Percentiles rank a stretch among this genome's conserved stretches.
Evolutionary conservation across 768 basidiomycete genomes (phyloP).

Genomic region (Mycena belliarum): DNA sequence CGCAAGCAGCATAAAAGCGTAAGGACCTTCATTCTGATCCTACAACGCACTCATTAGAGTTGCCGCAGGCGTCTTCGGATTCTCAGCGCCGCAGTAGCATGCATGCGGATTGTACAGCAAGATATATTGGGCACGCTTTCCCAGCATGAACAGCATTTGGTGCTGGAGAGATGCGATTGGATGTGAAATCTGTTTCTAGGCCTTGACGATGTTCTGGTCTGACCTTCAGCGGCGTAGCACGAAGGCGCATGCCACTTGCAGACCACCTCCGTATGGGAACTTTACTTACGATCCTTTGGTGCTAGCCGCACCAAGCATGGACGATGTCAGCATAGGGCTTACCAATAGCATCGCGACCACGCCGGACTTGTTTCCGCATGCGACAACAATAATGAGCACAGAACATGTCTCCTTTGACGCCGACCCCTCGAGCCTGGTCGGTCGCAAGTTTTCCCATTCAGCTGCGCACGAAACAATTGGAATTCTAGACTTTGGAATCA

Average conservation of each 20-base stretch:
- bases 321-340: no score
- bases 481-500: background rate
- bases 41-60: background rate
- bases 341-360: no score
- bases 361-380: no score
- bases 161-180: background rate
- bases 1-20: background rate
- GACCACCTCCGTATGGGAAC: no score
- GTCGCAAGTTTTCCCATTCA: background rate
- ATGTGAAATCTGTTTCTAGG: background rate
- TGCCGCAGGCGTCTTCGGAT: background rate
- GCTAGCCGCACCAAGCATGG: no score
- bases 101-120: background rate
- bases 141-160: background rate
- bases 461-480: background rate
- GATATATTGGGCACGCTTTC: background rate
- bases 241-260: background rate
- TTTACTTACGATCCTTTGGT: no score
- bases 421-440: background rate
- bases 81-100: background rate
- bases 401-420: background rate
- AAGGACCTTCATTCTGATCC: background rate
- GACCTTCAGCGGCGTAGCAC: background rate
- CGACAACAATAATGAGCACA: background rate
- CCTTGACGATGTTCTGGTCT: background rate